Percentiles rank a stretch among this genome's conserved stretches.
Conservation (phyloP, 2,329 filamentous ascomycete species). For the Venturia aucupariae region DNA sequence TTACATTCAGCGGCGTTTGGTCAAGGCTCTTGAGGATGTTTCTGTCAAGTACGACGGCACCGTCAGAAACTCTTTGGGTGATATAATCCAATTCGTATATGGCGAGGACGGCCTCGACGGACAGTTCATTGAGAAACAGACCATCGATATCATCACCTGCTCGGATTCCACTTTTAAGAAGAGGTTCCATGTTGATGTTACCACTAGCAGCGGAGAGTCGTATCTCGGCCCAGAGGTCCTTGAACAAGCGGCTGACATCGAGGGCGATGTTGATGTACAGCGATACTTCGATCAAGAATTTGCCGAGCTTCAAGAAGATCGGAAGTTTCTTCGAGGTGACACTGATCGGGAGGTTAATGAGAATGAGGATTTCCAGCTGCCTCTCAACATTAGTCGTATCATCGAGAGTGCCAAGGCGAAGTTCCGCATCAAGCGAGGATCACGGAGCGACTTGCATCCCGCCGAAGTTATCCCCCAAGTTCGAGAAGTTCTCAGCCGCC, state of each 20-base stretch:
- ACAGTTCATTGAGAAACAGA: slow-evolving; percentile 86
- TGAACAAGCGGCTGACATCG: slow-evolving; percentile 78
- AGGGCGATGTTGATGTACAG: slow-evolving; percentile 81
- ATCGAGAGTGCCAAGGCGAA: slow-evolving; percentile 83
- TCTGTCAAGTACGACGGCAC: slow-evolving; percentile 97
- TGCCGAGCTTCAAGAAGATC: slow-evolving; percentile 66
- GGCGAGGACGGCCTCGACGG: slow-evolving; percentile 96
- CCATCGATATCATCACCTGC: slow-evolving; percentile 75
- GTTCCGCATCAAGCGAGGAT: slow-evolving; percentile 79
- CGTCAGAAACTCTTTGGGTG: slow-evolving; percentile 90
- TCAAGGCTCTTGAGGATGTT: slow-evolving; percentile 95
- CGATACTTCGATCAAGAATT: slow-evolving; percentile 80
- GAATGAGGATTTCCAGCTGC: slow-evolving; percentile 80
- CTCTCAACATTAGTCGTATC: slow-evolving; percentile 83
- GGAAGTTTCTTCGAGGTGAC: slow-evolving; percentile 62
- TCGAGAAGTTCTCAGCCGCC: slow-evolving; percentile 60
- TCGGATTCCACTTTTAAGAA: slow-evolving; percentile 69
- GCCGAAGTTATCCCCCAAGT: slow-evolving; percentile 78
- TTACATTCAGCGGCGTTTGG: slow-evolving; percentile 96
- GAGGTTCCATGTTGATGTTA: slow-evolving; percentile 78
- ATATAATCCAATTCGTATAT: slow-evolving; percentile 95
- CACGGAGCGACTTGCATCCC: slow-evolving; percentile 82
- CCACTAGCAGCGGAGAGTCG: slow-evolving; percentile 45
- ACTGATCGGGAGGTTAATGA: slow-evolving; percentile 28
- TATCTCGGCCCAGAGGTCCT: slow-evolving; percentile 61